Base-by-base conservation (phyloP, 2,329 filamentous ascomycete genomes). In the Sporothrix sp. region DNA sequence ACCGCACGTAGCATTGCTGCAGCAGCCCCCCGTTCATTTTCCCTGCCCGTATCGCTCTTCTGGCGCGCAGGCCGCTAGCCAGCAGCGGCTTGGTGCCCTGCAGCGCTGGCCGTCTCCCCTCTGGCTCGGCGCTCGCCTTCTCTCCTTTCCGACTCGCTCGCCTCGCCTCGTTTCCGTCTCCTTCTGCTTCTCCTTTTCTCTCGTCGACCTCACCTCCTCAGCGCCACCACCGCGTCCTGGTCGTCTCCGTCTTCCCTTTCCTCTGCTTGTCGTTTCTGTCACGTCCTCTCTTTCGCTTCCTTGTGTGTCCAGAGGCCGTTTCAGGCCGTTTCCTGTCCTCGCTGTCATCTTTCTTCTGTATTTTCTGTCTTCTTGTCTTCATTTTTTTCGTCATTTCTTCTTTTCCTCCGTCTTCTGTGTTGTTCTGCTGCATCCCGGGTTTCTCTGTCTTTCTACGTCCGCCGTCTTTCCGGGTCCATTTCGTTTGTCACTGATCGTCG, bases 121-220 rank as follows among this genome's bases (percentile, higher is more conserved):
- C 40, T 23, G n/a, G 16, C 13, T 10, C 21, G 8, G 16, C 28
- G 13, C 21, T 33, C 32, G 51, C 21, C 27, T 35, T 16, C 23
- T 50, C 21, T 18, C 37, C 47, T 44, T 62, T 62, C 56, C 59
- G 53, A 58, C 56, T 56, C 50, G 53, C 56, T 58, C 51, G 55
- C 51, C 51, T 44, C 51, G 46, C 52, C 53, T 50, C 51, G 50
- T 33, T 52, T 18, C 38, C 43, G 42, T 46, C 25, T 42, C 47
- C 39, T n/a, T 27, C 23, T 55, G 60, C 48, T 57, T 46, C 50
- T 51, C 47, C 47, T 54, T 53, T 52, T 28, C 20, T 54, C 43
- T 54, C 47, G 30, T 47, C 53, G 53, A 27, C 43, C 48, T 52
- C 48, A 25, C 25, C 45, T 18, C 35, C 33, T 33, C 42, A 23